A percentile compares a stretch with the other conserved stretches of the same genome.
These are phyloP conservation scores for Infundibulicybe gibba DNA, from an alignment of 768 basidiomycete genomes.

Conservation along the genomic window DNA sequence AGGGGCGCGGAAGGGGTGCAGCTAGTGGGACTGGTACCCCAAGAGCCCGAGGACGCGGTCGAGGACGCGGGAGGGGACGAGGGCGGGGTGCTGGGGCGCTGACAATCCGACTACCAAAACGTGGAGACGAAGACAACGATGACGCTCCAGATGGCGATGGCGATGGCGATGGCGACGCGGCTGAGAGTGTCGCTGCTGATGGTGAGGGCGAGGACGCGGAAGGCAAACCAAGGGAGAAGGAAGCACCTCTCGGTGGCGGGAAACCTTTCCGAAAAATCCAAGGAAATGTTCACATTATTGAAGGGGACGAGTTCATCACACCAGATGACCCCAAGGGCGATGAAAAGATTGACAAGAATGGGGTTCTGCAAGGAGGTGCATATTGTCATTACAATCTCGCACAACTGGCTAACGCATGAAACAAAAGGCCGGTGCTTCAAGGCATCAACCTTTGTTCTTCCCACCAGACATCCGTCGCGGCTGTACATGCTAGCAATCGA, in stretches of 20 bases:
- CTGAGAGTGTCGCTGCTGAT: constrained; percentile 29
- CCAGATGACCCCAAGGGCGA: constrained; percentile 85
- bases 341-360: constrained; percentile 84
- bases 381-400: constrained; percentile 8
- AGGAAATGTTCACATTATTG: constrained; percentile 72
- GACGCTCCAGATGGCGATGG: constrained; percentile 28
- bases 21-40: constrained; percentile 22
- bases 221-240: constrained; percentile 32
- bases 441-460: constrained; percentile 83
- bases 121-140: constrained; percentile 24
- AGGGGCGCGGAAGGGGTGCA: constrained; percentile 10
- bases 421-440: constrained; percentile 80
- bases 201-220: constrained; percentile 26
- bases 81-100: constrained; percentile 22
- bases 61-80: constrained; percentile 28
- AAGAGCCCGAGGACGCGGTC: constrained; percentile 33
- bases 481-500: constrained; percentile 97
- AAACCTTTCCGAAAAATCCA: constrained; percentile 74
- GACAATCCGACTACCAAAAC: constrained; percentile 25
- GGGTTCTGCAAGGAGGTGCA: constrained; percentile 82
- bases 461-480: constrained; percentile 78
- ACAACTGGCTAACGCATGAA: not conserved
- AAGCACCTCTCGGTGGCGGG: constrained; percentile 45
- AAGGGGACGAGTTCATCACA: constrained; percentile 87
- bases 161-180: constrained; percentile 25